These are phyloP conservation scores for Fusarium nurragi DNA, from an alignment of 2,329 filamentous ascomycete species.

Conservation along the genomic window DNA sequence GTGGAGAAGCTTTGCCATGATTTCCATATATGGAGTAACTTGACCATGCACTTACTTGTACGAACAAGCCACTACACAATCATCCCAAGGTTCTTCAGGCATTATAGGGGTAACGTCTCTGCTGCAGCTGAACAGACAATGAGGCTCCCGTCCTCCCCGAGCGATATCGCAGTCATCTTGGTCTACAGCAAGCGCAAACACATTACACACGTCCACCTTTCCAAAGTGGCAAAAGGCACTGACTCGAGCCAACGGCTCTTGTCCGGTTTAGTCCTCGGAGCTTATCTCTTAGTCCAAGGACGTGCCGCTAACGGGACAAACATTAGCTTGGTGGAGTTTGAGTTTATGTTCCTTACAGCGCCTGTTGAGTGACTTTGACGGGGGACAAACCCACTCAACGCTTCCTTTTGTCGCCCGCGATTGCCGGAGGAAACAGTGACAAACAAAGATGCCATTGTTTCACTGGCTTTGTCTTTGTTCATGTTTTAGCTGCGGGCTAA, in stretches of 20 bases:
- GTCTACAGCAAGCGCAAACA: neutral
- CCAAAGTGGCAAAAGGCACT: slow-evolving; percentile 15
- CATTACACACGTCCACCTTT: neutral
- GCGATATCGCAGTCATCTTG: neutral
- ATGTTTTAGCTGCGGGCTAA: slow-evolving; percentile 3
- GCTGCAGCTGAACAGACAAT: neutral
- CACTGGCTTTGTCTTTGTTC: slow-evolving; percentile 4
- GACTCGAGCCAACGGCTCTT: slow-evolving; percentile 11
- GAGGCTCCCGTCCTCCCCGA: neutral
- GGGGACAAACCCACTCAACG: neutral
- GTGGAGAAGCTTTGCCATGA: neutral
- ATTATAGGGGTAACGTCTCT: neutral
- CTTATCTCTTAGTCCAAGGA: slow-evolving; percentile 1
- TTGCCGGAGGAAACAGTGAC: neutral
- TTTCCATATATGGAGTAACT: neutral
- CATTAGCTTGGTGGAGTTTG: slow-evolving; percentile 14
- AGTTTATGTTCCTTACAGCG: slow-evolving; percentile 22
- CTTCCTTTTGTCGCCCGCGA: neutral
- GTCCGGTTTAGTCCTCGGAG: slow-evolving; percentile 13
- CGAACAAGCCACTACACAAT: neutral
- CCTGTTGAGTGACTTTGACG: slow-evolving; percentile 5
- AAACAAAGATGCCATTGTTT: neutral
- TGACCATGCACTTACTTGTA: too few relatives aligned
- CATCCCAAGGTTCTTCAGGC: neutral
- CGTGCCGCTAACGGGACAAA: slow-evolving; percentile 8